Base-by-base conservation (phyloP, 208 protist species). In the Crithidia expoeki region DNA sequence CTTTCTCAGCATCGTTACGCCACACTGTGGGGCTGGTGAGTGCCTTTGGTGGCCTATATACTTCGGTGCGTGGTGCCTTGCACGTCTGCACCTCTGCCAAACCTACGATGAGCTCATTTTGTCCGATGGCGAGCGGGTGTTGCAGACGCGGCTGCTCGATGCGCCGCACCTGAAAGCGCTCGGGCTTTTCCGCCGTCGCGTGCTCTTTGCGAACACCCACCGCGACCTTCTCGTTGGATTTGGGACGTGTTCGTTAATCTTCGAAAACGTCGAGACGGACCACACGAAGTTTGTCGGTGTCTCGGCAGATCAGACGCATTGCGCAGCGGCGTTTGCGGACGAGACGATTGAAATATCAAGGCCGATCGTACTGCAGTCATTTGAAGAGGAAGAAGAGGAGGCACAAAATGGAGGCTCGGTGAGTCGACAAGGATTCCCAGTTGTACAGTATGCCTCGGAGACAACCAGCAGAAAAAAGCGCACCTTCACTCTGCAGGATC, bases 161-260 rank as follows among this genome's bases (percentile, higher is more conserved):
- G 74, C 46, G 34, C 69, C 66, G 23, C 87, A 93, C 65, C 51
- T 88, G 34, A 46, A 59, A 32, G 79, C 69, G 12, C 76, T 93
- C 17, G 55, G 66, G 28, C 49, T 83, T 25, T 93, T 93, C 68
- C 81, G 79, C 2, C 72, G 76, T 32, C 81, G 87, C 38, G 85
- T 79, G 42, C 70, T 93, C 27, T 93, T 93, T 62, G 81, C 84
- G 10, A 93, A 93, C 70, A 86, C 80, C 1, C 77, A 86, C 38
- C 79, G 86, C n/a, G 87, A 93, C 70, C 55, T 92, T 16, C 67
- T 92, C 40, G 86, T 89, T 14, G 86, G 86, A 23, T 92, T 92
- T 42, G 75, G 79, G 49, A 87, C 86, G 17, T 73, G 79, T 46
- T 86, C 86, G 19, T 63, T 92, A 33, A 75, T 92, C 51, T 92